Base-by-base conservation (phyloP, 169 alveolate genomes). In the Plasmodium knowlesi region DNA sequence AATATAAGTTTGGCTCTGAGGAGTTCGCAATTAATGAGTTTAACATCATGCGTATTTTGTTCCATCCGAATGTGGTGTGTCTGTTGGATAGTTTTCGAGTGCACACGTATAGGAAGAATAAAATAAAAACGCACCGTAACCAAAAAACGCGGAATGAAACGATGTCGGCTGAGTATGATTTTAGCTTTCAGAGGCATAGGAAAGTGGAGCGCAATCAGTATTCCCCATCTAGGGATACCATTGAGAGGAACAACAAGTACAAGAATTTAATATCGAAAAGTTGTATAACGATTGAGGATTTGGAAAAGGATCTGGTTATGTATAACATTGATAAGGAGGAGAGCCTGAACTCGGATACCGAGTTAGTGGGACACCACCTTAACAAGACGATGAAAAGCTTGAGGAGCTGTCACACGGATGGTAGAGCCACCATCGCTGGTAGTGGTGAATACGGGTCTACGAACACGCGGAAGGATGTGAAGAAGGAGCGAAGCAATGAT, bases 51-150 rank as follows among this genome's bases (percentile, higher is more conserved):
- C 46, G 94, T 5, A 76, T 79, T 34, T 41, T 88, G n/a, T 57
- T 79, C n/a, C 94, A 88, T 70, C 94, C 94, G 16, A 88, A 88
- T 80, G 94, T 88, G 12, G 89, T 88, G 2, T 78, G 94, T 16
- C 50, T 88, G 30, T 19, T 88, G 32, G 94, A 88, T 32, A 76
- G 89, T 46, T 88, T 88, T 54, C 37, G 94, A 22, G 94, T 88
- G 37, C 94, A 73, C 46, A 88, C 94, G 0, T 88, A 88, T 78
- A 4, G 90, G 46, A 57, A 88, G n/a, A 73, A 34, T 0, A 86
- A 86, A 25, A 9, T 57, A 22, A 86, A 78, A 54, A 50, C 5
- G 4, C 82, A 74, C 53, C 79, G 93, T 28, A 37, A 53, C 39
- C 74, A 86, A 10, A 86, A 86, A 34, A 16, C 76, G 3, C 78